Conservation (phyloP, 2,329 filamentous ascomycete genomes). For the Peltaster fructicola region DNA sequence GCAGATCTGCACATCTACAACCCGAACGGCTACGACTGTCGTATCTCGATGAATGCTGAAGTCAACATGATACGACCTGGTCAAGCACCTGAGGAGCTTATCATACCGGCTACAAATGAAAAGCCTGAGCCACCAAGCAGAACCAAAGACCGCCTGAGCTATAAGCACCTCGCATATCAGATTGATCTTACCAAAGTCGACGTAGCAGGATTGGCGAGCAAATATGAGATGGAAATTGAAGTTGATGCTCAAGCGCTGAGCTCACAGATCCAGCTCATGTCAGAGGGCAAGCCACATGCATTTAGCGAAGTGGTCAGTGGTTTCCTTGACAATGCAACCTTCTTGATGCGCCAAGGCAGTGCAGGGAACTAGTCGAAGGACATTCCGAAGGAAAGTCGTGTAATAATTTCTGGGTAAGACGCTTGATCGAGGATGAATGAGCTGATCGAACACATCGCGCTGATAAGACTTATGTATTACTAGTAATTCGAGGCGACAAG, state of each 20-base stretch:
- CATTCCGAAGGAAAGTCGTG: too few relatives aligned
- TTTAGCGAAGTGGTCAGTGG: constrained; percentile 54
- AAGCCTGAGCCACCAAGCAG: constrained; percentile 19
- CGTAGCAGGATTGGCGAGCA: constrained; percentile 35
- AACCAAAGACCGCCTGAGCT: constrained; percentile 77
- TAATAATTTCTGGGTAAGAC: too few relatives aligned
- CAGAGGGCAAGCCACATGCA: constrained; percentile 35
- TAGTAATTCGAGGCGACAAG: too few relatives aligned
- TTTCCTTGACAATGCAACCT: constrained; percentile 54
- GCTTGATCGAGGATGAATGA: too few relatives aligned
- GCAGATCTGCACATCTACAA: constrained; percentile 76
- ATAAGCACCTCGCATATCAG: constrained; percentile 72
- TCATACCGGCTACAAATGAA: constrained; percentile 31
- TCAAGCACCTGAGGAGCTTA: constrained; percentile 27
- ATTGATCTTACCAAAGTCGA: constrained; percentile 88
- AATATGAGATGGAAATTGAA: constrained; percentile 71
- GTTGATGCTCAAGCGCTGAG: constrained; percentile 45
- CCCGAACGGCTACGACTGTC: constrained; percentile 71
- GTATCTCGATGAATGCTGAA: constrained; percentile 88
- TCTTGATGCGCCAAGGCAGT: constrained; percentile 25
- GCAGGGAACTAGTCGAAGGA: too few relatives aligned
- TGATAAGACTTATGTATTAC: too few relatives aligned
- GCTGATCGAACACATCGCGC: too few relatives aligned
- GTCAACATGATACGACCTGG: constrained; percentile 40
- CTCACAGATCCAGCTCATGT: constrained; percentile 44